A percentile compares a stretch with the other conserved stretches of the same genome.
Evolutionary conservation across 2,329 filamentous ascomycete genomes (phyloP).

Genomic region (Ophiostoma sp.): DNA sequence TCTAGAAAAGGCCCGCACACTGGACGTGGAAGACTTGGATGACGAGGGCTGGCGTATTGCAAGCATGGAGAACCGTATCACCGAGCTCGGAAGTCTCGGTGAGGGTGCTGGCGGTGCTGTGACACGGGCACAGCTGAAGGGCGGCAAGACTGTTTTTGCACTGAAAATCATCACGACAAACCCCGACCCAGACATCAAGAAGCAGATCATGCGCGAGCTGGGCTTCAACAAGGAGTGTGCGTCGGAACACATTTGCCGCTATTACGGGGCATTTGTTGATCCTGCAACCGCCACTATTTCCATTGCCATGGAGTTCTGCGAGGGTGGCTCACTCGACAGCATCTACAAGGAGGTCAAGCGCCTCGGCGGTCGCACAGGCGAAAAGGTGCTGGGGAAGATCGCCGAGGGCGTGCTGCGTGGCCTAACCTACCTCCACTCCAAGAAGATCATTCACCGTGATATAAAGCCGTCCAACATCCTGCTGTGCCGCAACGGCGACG

Average conservation of each 20-base stretch:
- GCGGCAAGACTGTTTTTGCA: conserved; percentile 90
- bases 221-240: conserved; percentile 98
- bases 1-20: conserved; percentile 71
- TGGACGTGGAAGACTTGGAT: conserved; percentile 91
- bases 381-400: conserved; percentile 95
- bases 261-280: conserved; percentile 96
- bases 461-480: conserved; percentile 99
- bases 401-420: conserved; percentile 92
- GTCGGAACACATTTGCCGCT: conserved; percentile 92
- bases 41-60: conserved; percentile 94
- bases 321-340: conserved; percentile 90
- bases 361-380: conserved; percentile 86
- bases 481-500: conserved; percentile 82
- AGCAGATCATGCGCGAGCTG: conserved; percentile 92
- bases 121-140: conserved; percentile 81
- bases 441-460: conserved; percentile 97
- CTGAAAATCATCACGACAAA: conserved; percentile 98
- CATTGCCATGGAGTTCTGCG: conserved; percentile 98
- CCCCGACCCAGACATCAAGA: conserved; percentile 95
- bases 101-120: conserved; percentile 96
- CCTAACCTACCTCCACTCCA: conserved; percentile 87
- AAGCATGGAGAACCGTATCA: conserved; percentile 79
- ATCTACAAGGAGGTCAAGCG: conserved; percentile 98
- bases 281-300: conserved; percentile 94
- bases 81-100: conserved; percentile 82